phyloP scores from a whole-genome alignment of 1,284 basidiomycete species.

The Apiotrichum siamense region DNA sequence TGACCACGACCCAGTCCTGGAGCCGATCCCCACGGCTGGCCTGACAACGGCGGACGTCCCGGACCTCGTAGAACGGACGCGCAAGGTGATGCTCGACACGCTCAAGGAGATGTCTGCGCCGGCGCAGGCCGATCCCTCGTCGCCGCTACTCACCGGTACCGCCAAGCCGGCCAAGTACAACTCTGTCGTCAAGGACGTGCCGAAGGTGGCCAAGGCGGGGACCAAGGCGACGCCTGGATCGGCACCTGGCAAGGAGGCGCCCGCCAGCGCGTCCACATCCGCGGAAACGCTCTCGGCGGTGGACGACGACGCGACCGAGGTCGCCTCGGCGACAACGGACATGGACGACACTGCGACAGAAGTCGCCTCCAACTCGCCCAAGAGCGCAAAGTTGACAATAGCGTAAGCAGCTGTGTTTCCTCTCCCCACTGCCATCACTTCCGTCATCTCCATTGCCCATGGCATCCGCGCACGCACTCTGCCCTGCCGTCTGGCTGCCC shows the following conservation, averaged over 20 bases:
- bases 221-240: neutral
- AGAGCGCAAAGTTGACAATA: conserved; percentile 3
- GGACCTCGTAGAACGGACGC: conserved; percentile 47
- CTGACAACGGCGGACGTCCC: conserved; percentile 48
- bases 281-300: neutral
- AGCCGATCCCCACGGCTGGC: conserved; percentile 50
- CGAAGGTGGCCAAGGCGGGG: neutral
- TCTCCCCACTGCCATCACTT: neutral
- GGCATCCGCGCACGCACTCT: no score
- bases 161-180: conserved; percentile 6
- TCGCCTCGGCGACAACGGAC: neutral
- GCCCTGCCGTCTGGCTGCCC: no score
- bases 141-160: neutral
- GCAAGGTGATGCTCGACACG: conserved; percentile 46
- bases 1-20: conserved; percentile 53
- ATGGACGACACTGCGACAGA: neutral
- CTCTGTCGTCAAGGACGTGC: neutral
- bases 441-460: no score
- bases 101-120: conserved; percentile 32
- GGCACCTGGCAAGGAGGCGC: no score
- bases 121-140: neutral
- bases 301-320: neutral
- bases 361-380: conserved; percentile 4
- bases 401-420: neutral
- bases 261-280: neutral